These are phyloP conservation scores for Leccinum uliginosum DNA, from an alignment of 768 basidiomycete species.

Conservation along the genomic window DNA sequence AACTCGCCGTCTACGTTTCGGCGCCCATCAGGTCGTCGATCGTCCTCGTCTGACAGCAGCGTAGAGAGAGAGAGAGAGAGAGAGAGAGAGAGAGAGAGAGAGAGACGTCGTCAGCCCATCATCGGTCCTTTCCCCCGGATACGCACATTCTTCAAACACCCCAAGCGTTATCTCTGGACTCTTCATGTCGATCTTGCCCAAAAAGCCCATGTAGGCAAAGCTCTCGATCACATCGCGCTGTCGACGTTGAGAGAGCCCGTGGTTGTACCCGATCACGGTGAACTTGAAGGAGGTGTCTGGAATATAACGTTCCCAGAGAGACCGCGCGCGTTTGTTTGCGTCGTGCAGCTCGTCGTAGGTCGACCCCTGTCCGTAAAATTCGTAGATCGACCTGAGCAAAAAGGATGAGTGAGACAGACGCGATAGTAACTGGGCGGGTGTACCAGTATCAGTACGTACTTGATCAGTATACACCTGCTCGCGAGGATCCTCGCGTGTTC, in stretches of 20 bases:
- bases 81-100: not conserved
- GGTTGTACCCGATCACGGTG: constrained; percentile 67
- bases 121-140: not conserved
- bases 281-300: constrained; percentile 78
- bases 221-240: constrained; percentile 68
- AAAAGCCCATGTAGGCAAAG: constrained; percentile 82
- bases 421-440: not conserved
- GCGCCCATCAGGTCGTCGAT: constrained; percentile 42
- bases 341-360: constrained; percentile 70
- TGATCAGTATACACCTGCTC: constrained; percentile 75
- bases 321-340: constrained; percentile 38
- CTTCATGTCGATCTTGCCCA: constrained; percentile 79
- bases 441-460: too few species aligned
- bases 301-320: constrained; percentile 56
- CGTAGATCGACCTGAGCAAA: constrained; percentile 61
- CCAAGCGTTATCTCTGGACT: constrained; percentile 68
- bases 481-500: constrained; percentile 73
- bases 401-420: too few species aligned
- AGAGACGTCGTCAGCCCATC: not conserved
- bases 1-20: constrained; percentile 67
- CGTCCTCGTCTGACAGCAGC: constrained; percentile 42
- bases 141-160: constrained; percentile 85
- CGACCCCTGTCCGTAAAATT: constrained; percentile 68
- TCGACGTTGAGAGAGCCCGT: constrained; percentile 62
- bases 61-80: not conserved